These are phyloP conservation scores for Letharia lupina DNA, from an alignment of 495 filamentous ascomycete genomes.

Conservation along the genomic window DNA sequence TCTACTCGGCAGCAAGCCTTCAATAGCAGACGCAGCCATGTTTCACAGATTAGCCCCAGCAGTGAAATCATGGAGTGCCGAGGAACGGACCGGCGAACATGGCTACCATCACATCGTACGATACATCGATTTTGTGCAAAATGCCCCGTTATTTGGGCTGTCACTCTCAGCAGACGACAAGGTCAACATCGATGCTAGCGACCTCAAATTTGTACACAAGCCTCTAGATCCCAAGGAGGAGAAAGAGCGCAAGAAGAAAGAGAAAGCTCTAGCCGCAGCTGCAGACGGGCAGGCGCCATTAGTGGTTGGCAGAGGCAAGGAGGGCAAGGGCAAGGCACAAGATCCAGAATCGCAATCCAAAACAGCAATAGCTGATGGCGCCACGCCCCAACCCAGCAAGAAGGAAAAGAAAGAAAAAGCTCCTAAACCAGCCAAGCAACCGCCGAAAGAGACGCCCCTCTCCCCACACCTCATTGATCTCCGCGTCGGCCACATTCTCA, in stretches of 20 bases:
- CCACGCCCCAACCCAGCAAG: slow-evolving; percentile 35
- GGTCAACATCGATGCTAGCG: slow-evolving; percentile 65
- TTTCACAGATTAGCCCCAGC: slow-evolving; percentile 73
- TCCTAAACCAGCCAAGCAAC: slow-evolving; percentile 56
- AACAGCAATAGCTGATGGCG: slow-evolving; percentile 34
- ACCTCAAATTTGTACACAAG: slow-evolving; percentile 74
- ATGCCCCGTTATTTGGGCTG: slow-evolving; percentile 67
- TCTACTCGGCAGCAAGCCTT: slow-evolving; percentile 81
- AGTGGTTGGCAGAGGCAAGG: slow-evolving; percentile 41
- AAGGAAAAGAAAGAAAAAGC: slow-evolving; percentile 82
- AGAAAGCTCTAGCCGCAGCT: slow-evolving; percentile 59
- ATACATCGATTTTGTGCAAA: slow-evolving; percentile 90
- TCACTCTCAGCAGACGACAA: slow-evolving; percentile 66
- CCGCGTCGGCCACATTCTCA: slow-evolving; percentile 91
- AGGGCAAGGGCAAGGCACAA: slow-evolving; percentile 33
- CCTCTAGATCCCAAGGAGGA: slow-evolving; percentile 77
- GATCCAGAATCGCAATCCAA: slow-evolving; percentile 34
- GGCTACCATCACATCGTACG: slow-evolving; percentile 90
- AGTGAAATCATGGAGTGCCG: slow-evolving; percentile 71
- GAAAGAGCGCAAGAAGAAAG: slow-evolving; percentile 82
- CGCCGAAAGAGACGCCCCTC: slow-evolving; percentile 58
- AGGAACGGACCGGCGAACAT: slow-evolving; percentile 84
- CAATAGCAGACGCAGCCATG: slow-evolving; percentile 77
- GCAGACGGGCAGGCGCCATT: slow-evolving; percentile 36
- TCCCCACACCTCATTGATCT: slow-evolving; percentile 86